These are phyloP conservation scores for Russula vinacea DNA, from an alignment of 768 basidiomycete species.

Conservation along the genomic window DNA sequence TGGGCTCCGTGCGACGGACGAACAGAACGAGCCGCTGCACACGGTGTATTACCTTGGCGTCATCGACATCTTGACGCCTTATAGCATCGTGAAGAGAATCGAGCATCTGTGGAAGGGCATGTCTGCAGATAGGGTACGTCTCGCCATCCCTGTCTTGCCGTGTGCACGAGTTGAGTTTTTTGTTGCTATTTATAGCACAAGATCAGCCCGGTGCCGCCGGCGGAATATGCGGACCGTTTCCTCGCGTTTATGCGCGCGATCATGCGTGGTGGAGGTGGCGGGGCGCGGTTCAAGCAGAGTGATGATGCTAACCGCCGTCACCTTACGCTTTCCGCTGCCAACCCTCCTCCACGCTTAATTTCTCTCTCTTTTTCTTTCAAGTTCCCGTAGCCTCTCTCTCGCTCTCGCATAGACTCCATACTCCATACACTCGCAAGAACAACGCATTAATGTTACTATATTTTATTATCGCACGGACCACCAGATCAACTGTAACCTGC, in stretches of 20 bases:
- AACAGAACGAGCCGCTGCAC: conserved; percentile 67
- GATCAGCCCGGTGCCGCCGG: conserved; percentile 88
- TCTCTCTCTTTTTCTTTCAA: not conserved
- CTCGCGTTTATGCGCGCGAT: conserved; percentile 80
- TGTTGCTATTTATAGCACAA: conserved; percentile 58
- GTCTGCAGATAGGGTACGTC: conserved; percentile 77
- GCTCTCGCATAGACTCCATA: conserved; percentile 9
- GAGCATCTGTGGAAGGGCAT: conserved; percentile 95
- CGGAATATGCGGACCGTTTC: conserved; percentile 87
- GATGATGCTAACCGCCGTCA: not conserved
- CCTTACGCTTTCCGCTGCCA: not conserved
- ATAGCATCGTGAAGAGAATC: conserved; percentile 65
- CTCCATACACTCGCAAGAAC: conserved; percentile 9
- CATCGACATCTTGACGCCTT: conserved; percentile 96
- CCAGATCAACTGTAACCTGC: conserved; percentile 18
- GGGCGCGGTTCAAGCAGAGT: conserved; percentile 49
- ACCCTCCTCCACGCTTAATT: not conserved
- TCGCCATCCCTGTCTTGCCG: not conserved
- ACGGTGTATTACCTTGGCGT: conserved; percentile 92
- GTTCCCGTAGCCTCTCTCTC: not conserved
- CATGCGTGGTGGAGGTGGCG: conserved; percentile 78
- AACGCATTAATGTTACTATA: not conserved
- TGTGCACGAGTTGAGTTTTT: not conserved
- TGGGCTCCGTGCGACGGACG: conserved; percentile 86
- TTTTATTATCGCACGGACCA: conserved; percentile 8